Base-by-base conservation (phyloP, 208 protist genomes). In the Crithidia expoeki region DNA sequence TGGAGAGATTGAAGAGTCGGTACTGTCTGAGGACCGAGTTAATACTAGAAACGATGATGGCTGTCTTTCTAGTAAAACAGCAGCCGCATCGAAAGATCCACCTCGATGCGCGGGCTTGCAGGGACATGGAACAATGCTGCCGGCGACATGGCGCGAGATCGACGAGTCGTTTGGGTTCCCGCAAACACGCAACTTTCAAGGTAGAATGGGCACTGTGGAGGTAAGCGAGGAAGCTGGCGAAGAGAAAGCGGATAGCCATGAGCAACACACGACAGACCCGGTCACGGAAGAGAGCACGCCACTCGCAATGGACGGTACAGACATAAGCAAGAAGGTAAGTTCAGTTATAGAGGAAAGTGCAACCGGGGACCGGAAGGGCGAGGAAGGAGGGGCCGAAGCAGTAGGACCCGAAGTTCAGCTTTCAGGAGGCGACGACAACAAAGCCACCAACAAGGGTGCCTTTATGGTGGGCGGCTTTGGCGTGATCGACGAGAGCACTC, bases 61-160 rank as follows among this genome's bases (percentile, higher is more conserved):
- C 21, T n/a, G 14, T 30, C 1, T 6, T 2, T 19, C 2, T 32
- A 17, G 42, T 6, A 32, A 25, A 21, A 47, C 23, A 4, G 2
- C 30, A 28, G 32, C 53, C 5, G 27, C 12, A 4, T 2, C 1
- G n/a, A 11, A 3, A 5, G 53, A 28, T 44, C n/a, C n/a, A n/a
- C n/a, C n/a, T n/a, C n/a, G n/a, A n/a, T n/a, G n/a, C n/a, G n/a
- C n/a, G n/a, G n/a, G n/a, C n/a, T n/a, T n/a, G n/a, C n/a, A n/a
- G n/a, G n/a, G 17, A 1, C 6, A 33, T 21, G 25, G 27, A 56
- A 56, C 27, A 36, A 28, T 6, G 27, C 2, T 21, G 6, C 30
- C 58, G 42, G 28, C 58, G 6, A 23, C 27, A 44, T 64, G 38
- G 58, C 42, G 58, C 4, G 42, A 34, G 28, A 64, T 38, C 17